phyloP scores from a whole-genome alignment of 306 rosid genomes.

The Cyclanthera cordifolia region DNA sequence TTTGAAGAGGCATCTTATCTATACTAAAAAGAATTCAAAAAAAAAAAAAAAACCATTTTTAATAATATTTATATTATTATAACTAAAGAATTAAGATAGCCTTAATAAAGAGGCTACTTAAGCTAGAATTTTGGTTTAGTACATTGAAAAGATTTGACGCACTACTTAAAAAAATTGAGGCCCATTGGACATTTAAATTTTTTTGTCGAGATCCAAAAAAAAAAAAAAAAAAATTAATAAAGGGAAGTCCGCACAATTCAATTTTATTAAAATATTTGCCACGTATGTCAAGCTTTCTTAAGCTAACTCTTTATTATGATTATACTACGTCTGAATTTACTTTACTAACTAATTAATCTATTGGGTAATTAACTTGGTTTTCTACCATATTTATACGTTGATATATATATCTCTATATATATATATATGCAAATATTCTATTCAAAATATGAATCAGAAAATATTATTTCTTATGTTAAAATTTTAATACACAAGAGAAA shows the following conservation, averaged over 20 bases:
- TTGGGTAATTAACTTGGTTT: not conserved
- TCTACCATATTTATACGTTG: not conserved
- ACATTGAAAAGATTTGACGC: not conserved
- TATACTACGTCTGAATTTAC: not conserved
- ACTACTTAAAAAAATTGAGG: not conserved
- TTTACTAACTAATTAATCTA: not conserved
- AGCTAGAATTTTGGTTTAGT: not conserved
- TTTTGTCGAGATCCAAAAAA: too few relatives aligned
- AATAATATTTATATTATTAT: not conserved
- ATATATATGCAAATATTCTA: too few relatives aligned
- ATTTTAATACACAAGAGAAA: too few relatives aligned
- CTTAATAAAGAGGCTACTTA: not conserved
- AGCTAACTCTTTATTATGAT: too few relatives aligned
- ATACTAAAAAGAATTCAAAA: not conserved
- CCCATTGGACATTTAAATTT: not conserved
- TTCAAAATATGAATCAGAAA: too few relatives aligned
- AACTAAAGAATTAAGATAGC: not conserved
- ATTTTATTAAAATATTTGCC: not conserved
- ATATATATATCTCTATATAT: too few relatives aligned
- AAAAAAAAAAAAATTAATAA: too few relatives aligned
- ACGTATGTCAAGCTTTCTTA: not conserved
- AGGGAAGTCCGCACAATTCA: not conserved
- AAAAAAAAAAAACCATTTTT: not conserved
- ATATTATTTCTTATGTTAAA: too few relatives aligned
- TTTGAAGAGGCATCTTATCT: not conserved